phyloP scores from a whole-genome alignment of 2,329 filamentous ascomycete species.

The Bretziella fagacearum region DNA sequence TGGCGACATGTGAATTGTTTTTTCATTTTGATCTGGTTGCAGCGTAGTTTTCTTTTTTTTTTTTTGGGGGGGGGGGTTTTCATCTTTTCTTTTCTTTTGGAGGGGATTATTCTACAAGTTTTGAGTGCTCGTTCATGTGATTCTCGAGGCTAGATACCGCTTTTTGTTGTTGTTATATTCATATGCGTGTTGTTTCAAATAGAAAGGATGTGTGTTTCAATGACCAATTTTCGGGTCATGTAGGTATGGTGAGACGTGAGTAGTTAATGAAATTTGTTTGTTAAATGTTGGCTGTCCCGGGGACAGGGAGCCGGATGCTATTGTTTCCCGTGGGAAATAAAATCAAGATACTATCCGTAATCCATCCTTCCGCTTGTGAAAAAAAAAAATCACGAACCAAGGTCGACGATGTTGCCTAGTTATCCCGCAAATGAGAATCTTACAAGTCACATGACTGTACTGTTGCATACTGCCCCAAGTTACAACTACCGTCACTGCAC shows the following conservation, averaged over 20 bases:
- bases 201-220: neutral
- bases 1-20: constrained; percentile 1
- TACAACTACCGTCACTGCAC: no score
- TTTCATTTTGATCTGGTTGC: constrained; percentile 3
- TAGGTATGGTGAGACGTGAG: neutral
- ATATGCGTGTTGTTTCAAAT: neutral
- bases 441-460: no score
- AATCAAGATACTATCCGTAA: neutral
- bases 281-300: neutral
- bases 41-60: constrained; percentile 2
- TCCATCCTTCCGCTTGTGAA: neutral
- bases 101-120: neutral
- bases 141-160: constrained; percentile 3
- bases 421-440: no score
- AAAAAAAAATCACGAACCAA: neutral
- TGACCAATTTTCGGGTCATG: neutral
- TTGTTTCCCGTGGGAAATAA: constrained; percentile 14
- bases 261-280: neutral
- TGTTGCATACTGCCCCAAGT: no score
- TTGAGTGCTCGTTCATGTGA: neutral
- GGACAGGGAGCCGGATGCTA: neutral
- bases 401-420: no score
- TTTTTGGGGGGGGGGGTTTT: constrained; percentile 2
- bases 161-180: constrained; percentile 4
- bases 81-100: neutral